Percentiles rank a stretch among this genome's conserved stretches.
phyloP scores from a whole-genome alignment of 2,329 filamentous ascomycete genomes.

The Monosporascus ibericus region DNA sequence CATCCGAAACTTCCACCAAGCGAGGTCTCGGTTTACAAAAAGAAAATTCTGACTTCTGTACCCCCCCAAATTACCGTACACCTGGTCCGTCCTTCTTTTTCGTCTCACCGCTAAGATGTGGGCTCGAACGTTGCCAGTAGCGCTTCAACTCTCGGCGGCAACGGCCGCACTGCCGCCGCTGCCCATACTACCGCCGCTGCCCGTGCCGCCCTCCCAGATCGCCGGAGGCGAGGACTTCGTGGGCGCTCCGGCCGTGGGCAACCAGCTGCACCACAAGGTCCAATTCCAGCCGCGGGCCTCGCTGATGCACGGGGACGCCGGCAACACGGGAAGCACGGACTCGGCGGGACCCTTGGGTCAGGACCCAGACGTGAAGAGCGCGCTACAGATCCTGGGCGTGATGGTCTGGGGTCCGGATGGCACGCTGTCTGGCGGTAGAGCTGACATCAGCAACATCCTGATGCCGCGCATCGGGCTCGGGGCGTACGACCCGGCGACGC shows the following conservation, averaged over 20 bases:
- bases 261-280: not conserved
- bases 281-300: not conserved
- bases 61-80: too few species aligned
- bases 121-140: not conserved
- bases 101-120: not conserved
- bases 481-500: not conserved
- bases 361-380: not conserved
- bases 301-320: slow-evolving; percentile 1
- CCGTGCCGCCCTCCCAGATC: not conserved
- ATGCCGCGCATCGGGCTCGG: not conserved
- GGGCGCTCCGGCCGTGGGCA: not conserved
- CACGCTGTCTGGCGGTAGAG: not conserved
- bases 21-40: too few species aligned
- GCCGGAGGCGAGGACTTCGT: not conserved
- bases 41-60: too few species aligned
- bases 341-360: not conserved
- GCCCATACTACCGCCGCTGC: not conserved
- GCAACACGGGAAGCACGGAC: slow-evolving; percentile 1
- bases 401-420: not conserved
- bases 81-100: too few species aligned
- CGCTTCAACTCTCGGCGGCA: not conserved
- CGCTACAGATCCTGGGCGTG: not conserved
- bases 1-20: too few species aligned
- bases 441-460: not conserved
- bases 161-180: not conserved